Base-by-base conservation (phyloP, 495 filamentous ascomycete species). In the Terfezia boudieri region DNA sequence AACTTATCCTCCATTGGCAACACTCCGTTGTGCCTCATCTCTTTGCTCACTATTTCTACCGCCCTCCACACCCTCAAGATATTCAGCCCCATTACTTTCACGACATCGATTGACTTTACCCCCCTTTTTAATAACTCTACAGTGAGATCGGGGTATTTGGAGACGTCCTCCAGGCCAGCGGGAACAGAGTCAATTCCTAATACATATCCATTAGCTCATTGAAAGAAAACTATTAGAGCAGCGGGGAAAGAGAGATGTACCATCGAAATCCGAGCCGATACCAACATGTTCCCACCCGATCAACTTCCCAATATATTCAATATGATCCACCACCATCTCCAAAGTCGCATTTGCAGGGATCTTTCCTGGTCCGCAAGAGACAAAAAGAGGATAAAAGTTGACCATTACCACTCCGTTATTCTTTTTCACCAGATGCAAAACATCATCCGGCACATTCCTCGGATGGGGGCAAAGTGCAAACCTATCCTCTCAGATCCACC, bases 121-220 rank as follows among this genome's bases (percentile, higher is more conserved):
- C 82, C 84, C 17, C 76, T 73, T 41, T 64, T 67, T 55, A 90
- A 67, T 52, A 89, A 64, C 66, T 87, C 83, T 7, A 74, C 79
- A 7, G 95, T 76, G 53, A 98, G 66, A 50, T 78, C 77, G 1
- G 90, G 89, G 65, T 79, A 93, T 64, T 82, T 85, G 51, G 78
- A 79, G 32, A 95, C 87, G 67, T 94, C 86, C 20, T 78, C 78
- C 58, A 86, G 58, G 0, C 82, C 82, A 57, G 66, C 61, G 1
- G 82, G 82, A 0, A 74, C 74, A 0, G 52, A 64, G 2, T 56
- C 56, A 46, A 80, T 80, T 16, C 59, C 57, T 59, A 5, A n/a
- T 20, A 32, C 7, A 7, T 32, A 7, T 32, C 26, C 26, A 5
- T 32, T 32, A 32, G 26, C 26, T 32, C 26, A 32, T 2, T 32